Evolutionary conservation across 202 grass and related monocot genomes (phyloP).

Genomic region (Setaria viridis): DNA sequence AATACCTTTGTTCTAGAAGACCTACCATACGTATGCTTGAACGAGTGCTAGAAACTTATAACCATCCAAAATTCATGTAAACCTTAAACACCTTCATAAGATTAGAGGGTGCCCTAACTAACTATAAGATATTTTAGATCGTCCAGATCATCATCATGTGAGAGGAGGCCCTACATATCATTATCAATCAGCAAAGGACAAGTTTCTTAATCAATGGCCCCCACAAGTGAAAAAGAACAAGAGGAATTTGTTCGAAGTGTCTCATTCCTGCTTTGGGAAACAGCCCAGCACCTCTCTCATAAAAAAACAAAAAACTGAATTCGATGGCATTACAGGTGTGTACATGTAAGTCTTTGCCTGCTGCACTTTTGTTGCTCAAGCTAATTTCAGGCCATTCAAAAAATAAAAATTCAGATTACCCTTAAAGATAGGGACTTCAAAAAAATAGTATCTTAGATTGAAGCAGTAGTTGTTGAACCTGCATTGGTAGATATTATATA

Average conservation of each 20-base stretch:
- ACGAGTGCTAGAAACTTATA: not conserved
- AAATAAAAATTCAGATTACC: not conserved
- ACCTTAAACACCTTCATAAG: not conserved
- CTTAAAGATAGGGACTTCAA: not conserved
- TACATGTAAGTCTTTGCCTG: not conserved
- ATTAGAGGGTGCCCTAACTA: not conserved
- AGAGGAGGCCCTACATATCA: conserved; percentile 10
- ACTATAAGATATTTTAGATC: conserved; percentile 12
- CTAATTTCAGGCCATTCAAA: not conserved
- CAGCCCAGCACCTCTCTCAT: not conserved
- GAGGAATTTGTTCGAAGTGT: conserved; percentile 38
- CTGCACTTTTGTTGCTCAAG: not conserved
- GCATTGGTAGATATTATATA: not conserved
- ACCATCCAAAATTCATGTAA: not conserved
- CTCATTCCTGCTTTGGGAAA: conserved; percentile 15
- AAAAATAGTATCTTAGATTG: not conserved
- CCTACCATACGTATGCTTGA: not conserved
- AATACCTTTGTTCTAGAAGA: not conserved
- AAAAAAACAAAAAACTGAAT: not conserved
- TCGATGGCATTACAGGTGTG: not conserved
- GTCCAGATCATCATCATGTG: not conserved
- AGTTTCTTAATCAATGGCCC: not conserved
- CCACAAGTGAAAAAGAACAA: not conserved
- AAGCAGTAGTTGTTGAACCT: not conserved
- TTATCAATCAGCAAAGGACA: not conserved